Percentiles rank a stretch among this genome's conserved stretches.
phyloP scores from a whole-genome alignment of 352 stramenopile genomes.

The Elongisporangium anandrum region DNA sequence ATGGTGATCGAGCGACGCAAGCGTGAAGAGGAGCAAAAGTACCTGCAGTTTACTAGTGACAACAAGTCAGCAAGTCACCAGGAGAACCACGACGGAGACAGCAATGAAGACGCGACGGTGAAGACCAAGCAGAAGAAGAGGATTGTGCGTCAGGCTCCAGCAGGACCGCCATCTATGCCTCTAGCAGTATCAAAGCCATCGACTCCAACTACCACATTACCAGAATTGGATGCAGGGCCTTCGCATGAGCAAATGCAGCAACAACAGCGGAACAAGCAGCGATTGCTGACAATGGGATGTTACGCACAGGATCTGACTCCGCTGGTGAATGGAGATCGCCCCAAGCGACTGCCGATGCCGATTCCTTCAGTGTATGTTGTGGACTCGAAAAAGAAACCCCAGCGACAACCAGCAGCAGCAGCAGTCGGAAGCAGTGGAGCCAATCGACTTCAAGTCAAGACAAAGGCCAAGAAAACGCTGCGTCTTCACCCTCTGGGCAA shows the following conservation, averaged over 20 bases:
- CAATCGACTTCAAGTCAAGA: not conserved
- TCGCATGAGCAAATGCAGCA: slow-evolving; percentile 15
- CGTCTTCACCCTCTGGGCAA: slow-evolving; percentile 2
- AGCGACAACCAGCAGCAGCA: slow-evolving; percentile 2
- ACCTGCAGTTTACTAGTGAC: slow-evolving; percentile 16
- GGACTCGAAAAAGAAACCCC: not conserved
- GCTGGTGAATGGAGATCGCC: slow-evolving; percentile 43
- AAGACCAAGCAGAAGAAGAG: slow-evolving; percentile 11
- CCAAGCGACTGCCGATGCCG: slow-evolving; percentile 33
- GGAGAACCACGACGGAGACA: slow-evolving; percentile 5
- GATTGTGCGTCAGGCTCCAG: slow-evolving; percentile 4
- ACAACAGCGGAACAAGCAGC: slow-evolving; percentile 26
- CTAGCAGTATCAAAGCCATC: slow-evolving; percentile 5
- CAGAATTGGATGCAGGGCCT: not conserved
- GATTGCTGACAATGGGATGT: slow-evolving; percentile 22
- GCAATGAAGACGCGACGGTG: slow-evolving; percentile 6
- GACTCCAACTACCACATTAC: not conserved
- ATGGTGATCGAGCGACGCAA: slow-evolving; percentile 30
- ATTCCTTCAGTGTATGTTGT: slow-evolving; percentile 3
- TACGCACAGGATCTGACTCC: slow-evolving; percentile 66
- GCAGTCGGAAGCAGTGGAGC: not conserved
- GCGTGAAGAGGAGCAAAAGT: slow-evolving; percentile 42
- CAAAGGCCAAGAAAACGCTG: not conserved
- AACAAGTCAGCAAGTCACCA: not conserved
- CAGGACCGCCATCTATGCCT: slow-evolving; percentile 7